Evolutionary conservation across 805 yeast genomes (phyloP).

Genomic region (Cyberlindnera mississippiensis): DNA sequence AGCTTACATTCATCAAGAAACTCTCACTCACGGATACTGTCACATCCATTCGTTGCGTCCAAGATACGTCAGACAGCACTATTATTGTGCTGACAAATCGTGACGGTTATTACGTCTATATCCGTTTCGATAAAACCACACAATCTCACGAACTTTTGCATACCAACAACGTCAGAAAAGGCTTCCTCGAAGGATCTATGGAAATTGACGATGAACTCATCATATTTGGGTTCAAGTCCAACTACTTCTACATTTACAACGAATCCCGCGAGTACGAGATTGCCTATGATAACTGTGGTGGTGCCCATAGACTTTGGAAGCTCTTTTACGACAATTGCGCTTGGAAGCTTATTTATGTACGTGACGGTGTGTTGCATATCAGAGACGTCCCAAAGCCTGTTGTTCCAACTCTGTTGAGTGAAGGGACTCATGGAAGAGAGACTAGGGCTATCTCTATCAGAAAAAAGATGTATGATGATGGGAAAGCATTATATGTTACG

Average conservation of each 20-base stretch:
- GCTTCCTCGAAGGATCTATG: slow-evolving; percentile 76
- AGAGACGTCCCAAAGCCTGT: slow-evolving; percentile 29
- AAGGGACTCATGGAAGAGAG: slow-evolving; percentile 91
- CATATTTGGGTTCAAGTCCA: slow-evolving; percentile 80
- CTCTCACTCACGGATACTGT: slow-evolving; percentile 65
- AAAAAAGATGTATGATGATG: slow-evolving; percentile 23
- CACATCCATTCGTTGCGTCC: slow-evolving; percentile 46
- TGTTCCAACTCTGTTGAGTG: slow-evolving; percentile 35
- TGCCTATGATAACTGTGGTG: slow-evolving; percentile 76
- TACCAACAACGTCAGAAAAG: slow-evolving; percentile 64
- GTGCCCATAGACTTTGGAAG: slow-evolving; percentile 85
- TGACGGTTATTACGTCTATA: slow-evolving; percentile 59
- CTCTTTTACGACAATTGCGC: slow-evolving; percentile 30
- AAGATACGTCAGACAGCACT: slow-evolving; percentile 21
- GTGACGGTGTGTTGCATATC: slow-evolving; percentile 46
- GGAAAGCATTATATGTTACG: slow-evolving; percentile 49
- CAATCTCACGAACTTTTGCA: slow-evolving; percentile 35
- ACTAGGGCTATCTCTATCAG: slow-evolving; percentile 69
- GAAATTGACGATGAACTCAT: slow-evolving; percentile 43
- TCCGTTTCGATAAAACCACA: slow-evolving; percentile 27
- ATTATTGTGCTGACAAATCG: slow-evolving; percentile 48
- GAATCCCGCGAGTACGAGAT: slow-evolving; percentile 73
- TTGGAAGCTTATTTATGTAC: slow-evolving; percentile 54
- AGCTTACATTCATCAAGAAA: slow-evolving; percentile 37
- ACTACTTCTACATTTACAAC: slow-evolving; percentile 75